Evolutionary conservation across 371 early-diverging fungal species (phyloP), one percentile per base, ranked within the genome.

Genomic region (Mortierella sp.): DNA sequence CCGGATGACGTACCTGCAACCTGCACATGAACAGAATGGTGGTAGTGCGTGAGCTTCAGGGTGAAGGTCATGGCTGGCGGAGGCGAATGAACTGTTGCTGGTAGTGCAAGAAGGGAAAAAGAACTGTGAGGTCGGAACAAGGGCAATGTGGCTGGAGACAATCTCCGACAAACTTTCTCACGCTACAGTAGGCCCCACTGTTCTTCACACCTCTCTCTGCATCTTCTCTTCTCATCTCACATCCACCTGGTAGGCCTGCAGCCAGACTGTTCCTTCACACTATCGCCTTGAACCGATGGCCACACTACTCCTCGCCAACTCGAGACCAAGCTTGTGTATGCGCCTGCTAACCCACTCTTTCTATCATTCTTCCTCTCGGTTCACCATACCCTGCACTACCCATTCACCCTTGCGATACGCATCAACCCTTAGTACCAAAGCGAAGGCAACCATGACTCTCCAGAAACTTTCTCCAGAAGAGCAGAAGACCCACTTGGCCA

Each of bases 391-490:
- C 39, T 24, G 2, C n/a, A 14, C 44, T 28, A 10, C 34, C 34
- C 7, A 10, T 34, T 34, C 34, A 10, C 34, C 54, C 14, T 46
- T 47, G 13, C 37, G 27, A 40, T 31, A 22, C 24, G 22, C 39
- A 37, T 59, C 45, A 63, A 49, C 59, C 27, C 31, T 48, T 22
- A 25, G 9, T 22, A 25, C 28, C 47, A 45, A 43, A 8, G n/a
- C 55, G 39, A 65, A 31, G 22, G 63, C 79, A 10, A 22, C 13
- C 58, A 85, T 86, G 67, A 74, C 68, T 46, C 69, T 74, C 31
- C 57, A 72, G 27, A 79, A 78, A 44, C 78, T 91, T 17, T 80
- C 83, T 28, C 51, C 68, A 44, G 63, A 85, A 24, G 83, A 90
- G 69, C 85, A 90, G 49, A 61, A 82, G 19, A 66, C 61, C 12